phyloP scores from a whole-genome alignment of 805 yeast species.

The Candida awuae region DNA sequence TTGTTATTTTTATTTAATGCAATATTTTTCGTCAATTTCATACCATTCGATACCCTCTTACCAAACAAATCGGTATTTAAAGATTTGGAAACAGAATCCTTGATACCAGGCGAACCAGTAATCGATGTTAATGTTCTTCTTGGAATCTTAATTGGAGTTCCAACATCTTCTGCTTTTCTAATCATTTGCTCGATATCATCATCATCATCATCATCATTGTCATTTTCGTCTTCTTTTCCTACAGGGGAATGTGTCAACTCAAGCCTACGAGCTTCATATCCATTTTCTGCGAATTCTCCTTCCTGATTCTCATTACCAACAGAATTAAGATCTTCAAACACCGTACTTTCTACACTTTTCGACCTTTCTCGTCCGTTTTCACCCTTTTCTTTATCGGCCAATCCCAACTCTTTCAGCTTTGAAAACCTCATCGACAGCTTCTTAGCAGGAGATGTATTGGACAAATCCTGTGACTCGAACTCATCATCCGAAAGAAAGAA shows the following conservation, averaged over 20 bases:
- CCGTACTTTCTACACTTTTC: background rate
- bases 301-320: too few species aligned
- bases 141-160: conserved; percentile 24
- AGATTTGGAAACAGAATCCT: background rate
- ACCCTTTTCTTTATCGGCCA: background rate
- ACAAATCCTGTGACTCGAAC: conserved; percentile 19
- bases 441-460: conserved; percentile 10
- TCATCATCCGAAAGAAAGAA: conserved; percentile 50
- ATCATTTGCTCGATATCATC: conserved; percentile 26
- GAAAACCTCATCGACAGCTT: conserved; percentile 8
- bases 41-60: conserved; percentile 5
- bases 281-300: conserved; percentile 1
- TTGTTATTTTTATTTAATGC: conserved; percentile 20
- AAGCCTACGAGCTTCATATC: background rate
- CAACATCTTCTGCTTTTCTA: conserved; percentile 23
- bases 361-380: background rate
- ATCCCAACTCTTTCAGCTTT: background rate
- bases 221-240: conserved; percentile 8
- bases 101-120: conserved; percentile 15
- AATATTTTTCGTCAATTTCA: conserved; percentile 22
- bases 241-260: background rate
- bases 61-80: background rate
- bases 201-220: conserved; percentile 12
- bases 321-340: too few species aligned
- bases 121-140: conserved; percentile 15